Conservation (phyloP, 2,329 filamentous ascomycete species). For the Talaromyces islandicus region DNA sequence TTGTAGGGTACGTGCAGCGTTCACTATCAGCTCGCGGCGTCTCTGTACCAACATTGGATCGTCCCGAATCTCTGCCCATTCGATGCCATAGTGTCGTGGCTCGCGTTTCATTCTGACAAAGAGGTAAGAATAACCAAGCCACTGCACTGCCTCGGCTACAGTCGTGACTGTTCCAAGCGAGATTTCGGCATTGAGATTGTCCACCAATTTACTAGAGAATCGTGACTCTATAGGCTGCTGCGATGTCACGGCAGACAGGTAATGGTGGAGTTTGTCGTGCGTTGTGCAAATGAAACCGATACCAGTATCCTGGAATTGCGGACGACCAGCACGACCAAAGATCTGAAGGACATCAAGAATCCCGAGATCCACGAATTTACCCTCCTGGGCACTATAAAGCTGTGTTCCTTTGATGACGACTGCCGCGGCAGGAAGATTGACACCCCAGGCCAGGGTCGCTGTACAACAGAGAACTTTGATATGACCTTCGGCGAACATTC, state of each 20-base stretch:
- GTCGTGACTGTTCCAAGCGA: conserved; percentile 91
- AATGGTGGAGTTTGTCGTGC: conserved; percentile 87
- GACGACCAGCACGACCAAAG: conserved; percentile 94
- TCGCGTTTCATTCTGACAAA: conserved; percentile 96
- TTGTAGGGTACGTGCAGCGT: conserved; percentile 80
- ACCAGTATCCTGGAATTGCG: conserved; percentile 94
- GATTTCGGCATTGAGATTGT: conserved; percentile 95
- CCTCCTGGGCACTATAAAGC: conserved; percentile 91
- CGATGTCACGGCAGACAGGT: conserved; percentile 85
- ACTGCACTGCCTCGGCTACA: conserved; percentile 86
- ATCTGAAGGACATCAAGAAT: conserved; percentile 97
- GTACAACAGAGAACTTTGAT: conserved; percentile 97
- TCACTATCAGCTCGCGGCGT: conserved; percentile 76
- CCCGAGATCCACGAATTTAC: conserved; percentile 92
- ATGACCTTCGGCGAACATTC: conserved; percentile 84
- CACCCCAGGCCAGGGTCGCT: conserved; percentile 95
- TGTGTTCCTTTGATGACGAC: conserved; percentile 98
- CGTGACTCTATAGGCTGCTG: conserved; percentile 97
- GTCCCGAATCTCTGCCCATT: conserved; percentile 83
- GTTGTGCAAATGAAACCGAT: conserved; percentile 98
- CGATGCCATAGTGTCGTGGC: conserved; percentile 87
- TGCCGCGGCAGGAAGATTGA: conserved; percentile 92
- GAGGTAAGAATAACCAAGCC: conserved; percentile 96
- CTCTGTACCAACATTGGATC: conserved; percentile 84
- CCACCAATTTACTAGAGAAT: conserved; percentile 87